A percentile compares a stretch with the other conserved stretches of the same genome.
phyloP scores from a whole-genome alignment of 345 rosid genomes.

The Linum usitatissimum region DNA sequence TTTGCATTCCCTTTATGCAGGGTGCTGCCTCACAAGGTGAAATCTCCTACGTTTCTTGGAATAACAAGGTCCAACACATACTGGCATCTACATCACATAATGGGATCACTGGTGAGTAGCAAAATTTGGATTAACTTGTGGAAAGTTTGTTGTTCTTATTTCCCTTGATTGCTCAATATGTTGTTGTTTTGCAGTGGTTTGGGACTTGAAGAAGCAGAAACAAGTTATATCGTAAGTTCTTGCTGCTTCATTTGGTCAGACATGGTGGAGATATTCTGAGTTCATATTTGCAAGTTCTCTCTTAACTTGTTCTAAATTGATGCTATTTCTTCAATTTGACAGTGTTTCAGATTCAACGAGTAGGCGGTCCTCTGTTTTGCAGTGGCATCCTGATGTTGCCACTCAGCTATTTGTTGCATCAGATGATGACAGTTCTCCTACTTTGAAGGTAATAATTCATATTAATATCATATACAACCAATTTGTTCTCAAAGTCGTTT shows the following conservation, averaged over 20 bases:
- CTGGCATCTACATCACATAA: slow-evolving; percentile 86
- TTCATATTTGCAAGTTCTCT: too few species aligned
- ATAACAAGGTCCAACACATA: slow-evolving; percentile 84
- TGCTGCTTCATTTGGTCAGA: slow-evolving; percentile 3
- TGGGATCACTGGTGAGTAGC: slow-evolving; percentile 85
- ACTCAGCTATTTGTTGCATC: slow-evolving; percentile 98
- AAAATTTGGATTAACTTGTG: neutral
- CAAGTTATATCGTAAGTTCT: slow-evolving; percentile 72
- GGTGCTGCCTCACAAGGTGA: slow-evolving; percentile 96
- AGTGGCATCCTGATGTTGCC: slow-evolving; percentile 98
- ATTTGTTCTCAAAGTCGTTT: neutral
- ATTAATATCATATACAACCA: neutral
- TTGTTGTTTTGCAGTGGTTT: slow-evolving; percentile 48
- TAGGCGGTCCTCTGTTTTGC: slow-evolving; percentile 96
- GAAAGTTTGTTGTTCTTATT: slow-evolving; percentile 4
- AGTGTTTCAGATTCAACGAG: slow-evolving; percentile 88
- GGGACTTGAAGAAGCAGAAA: slow-evolving; percentile 97
- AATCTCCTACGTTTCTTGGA: slow-evolving; percentile 94
- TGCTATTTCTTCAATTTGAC: slow-evolving; percentile 21
- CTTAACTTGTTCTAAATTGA: slow-evolving; percentile 9
- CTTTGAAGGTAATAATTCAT: slow-evolving; percentile 50
- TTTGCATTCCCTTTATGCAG: slow-evolving; percentile 31
- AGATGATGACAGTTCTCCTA: slow-evolving; percentile 82
- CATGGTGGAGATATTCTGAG: neutral
- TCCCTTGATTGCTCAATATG: slow-evolving; percentile 7